Evolutionary conservation across 2,329 filamentous ascomycete species (phyloP).

Genomic region (Colletotrichum spaethianum): DNA sequence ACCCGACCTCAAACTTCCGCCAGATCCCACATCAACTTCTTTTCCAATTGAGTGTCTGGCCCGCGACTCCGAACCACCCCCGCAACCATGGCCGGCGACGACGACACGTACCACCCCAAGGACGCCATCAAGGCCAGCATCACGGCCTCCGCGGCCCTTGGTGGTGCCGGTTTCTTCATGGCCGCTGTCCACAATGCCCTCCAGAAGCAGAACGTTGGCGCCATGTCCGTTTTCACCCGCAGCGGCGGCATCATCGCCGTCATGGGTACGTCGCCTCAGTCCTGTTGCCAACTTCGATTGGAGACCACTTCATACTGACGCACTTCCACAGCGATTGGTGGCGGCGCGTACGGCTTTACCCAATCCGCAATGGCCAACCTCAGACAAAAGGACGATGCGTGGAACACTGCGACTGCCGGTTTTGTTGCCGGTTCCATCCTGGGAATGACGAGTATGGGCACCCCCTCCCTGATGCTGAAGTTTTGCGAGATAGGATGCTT

Average conservation of each 20-base stretch:
- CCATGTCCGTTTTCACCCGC: slow-evolving; percentile 84
- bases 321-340: slow-evolving; percentile 72
- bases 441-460: slow-evolving; percentile 77
- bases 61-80: slow-evolving; percentile 31
- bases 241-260: slow-evolving; percentile 79
- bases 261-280: slow-evolving; percentile 31
- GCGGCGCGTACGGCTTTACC: slow-evolving; percentile 84
- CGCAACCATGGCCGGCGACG: slow-evolving; percentile 48
- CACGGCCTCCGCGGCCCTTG: slow-evolving; percentile 75
- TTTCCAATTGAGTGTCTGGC: slow-evolving; percentile 40
- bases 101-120: slow-evolving; percentile 75
- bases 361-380: slow-evolving; percentile 85
- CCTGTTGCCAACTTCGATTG: background rate
- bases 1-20: slow-evolving; percentile 43
- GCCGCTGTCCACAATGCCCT: slow-evolving; percentile 91
- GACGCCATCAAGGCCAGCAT: slow-evolving; percentile 80
- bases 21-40: slow-evolving; percentile 39
- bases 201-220: slow-evolving; percentile 84
- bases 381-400: slow-evolving; percentile 84
- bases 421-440: slow-evolving; percentile 81
- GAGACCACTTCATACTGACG: slow-evolving; percentile 1
- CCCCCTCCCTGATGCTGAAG: slow-evolving; percentile 28
- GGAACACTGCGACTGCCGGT: slow-evolving; percentile 82
- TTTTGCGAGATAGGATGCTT: slow-evolving; percentile 20
- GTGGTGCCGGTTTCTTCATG: slow-evolving; percentile 77